Base-by-base conservation (phyloP, 2,329 filamentous ascomycete genomes). In the Penicillium verrucosum region DNA sequence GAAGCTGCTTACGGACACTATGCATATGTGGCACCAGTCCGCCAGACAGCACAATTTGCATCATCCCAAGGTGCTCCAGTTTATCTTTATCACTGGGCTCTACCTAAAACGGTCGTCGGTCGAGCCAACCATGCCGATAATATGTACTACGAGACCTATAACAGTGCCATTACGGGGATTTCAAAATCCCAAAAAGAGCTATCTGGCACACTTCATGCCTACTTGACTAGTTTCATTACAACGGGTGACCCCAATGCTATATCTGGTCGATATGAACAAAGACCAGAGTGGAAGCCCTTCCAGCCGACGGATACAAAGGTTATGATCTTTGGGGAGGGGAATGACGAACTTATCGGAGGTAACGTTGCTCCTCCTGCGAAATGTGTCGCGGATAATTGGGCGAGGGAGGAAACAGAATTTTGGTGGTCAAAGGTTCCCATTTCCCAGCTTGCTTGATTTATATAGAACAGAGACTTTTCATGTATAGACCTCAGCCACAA, bases 31-130 rank as follows among this genome's bases (percentile, higher is more conserved):
- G 77, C 76, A 7, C 79, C 79, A 0, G 78, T 80, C 0, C 73
- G 77, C 0, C 78, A 80, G 54, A 81, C 79, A 0, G 78, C 75
- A 1, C 60, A 71, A 6, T 72, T 75, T 29, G 75, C 73, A 5
- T 72, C 74, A 4, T 44, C 65, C 0, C 65, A 72, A 14, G 61
- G 69, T 0, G 65, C 68, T 0, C 75, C 80, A 0, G 75, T 82
- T 0, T 83, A 78, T 45, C 64, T 82, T 4, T 83, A 83, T 58
- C 79, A 81, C 64, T 83, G 82, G 82, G 82, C 82, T 0, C 65
- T 81, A 0, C 74, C 78, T 4, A 73, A 73, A 6, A 77, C 73
- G 0, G 64, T 80, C 1, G 60, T 77, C 12, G 73, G 74, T 9
- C 77, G 80, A 0, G 80, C 80, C 0, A 76, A 75, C 16, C 80